These are phyloP conservation scores for Zygoascus bituminiphila DNA, from an alignment of 805 yeast genomes.

Conservation along the genomic window DNA sequence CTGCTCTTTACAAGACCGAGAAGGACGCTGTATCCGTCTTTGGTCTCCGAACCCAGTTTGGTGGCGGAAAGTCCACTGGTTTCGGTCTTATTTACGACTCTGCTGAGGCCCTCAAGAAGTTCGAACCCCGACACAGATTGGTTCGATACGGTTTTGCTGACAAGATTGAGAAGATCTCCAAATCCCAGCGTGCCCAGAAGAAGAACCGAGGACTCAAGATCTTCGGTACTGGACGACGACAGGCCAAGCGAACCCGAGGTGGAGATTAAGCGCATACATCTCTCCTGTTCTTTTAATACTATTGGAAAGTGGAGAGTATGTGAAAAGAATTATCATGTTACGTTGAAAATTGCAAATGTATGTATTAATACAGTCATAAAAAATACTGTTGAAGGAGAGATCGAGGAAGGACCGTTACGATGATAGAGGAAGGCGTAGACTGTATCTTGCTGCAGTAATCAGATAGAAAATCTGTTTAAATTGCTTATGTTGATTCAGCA, in stretches of 20 bases:
- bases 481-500: too few species aligned
- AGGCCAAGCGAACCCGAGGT: slow-evolving; percentile 53
- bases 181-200: slow-evolving; percentile 99
- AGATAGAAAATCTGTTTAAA: too few species aligned
- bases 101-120: slow-evolving; percentile 93
- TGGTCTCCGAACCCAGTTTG: slow-evolving; percentile 99
- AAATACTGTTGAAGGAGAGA: too few species aligned
- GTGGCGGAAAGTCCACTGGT: slow-evolving; percentile 99
- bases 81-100: slow-evolving; percentile 99
- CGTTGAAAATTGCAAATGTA: not conserved
- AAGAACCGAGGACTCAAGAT: slow-evolving; percentile 98
- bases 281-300: slow-evolving; percentile 1
- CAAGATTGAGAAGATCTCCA: slow-evolving; percentile 94
- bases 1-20: slow-evolving; percentile 83
- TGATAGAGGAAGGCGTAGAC: too few species aligned
- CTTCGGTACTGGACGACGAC: slow-evolving; percentile 96
- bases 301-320: not conserved
- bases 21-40: slow-evolving; percentile 94
- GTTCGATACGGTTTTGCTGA: slow-evolving; percentile 97
- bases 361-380: slow-evolving; percentile 1
- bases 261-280: slow-evolving; percentile 14
- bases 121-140: slow-evolving; percentile 98
- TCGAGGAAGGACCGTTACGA: too few species aligned
- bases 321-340: not conserved
- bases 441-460: too few species aligned